Percentiles rank a stretch among this genome's conserved stretches.
phyloP scores from a whole-genome alignment of 2,329 filamentous ascomycete genomes.

The Pseudopyrenochaeta lycopersici region DNA sequence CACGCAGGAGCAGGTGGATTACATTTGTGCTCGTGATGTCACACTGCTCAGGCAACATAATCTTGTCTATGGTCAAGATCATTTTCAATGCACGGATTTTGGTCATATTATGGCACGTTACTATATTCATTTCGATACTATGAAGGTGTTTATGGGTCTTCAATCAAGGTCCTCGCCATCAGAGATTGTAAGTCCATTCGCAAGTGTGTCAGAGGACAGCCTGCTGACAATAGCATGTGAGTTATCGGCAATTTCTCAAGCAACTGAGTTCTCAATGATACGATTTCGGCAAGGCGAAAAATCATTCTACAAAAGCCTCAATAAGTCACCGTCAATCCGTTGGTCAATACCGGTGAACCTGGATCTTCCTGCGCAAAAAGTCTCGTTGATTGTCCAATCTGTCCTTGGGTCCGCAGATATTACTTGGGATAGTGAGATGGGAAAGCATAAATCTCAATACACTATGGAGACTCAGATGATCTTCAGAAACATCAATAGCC shows the following conservation, averaged over 20 bases:
- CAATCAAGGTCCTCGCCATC: slow-evolving; percentile 68
- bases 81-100: slow-evolving; percentile 72
- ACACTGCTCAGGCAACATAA: slow-evolving; percentile 67
- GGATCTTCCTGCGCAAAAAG: slow-evolving; percentile 73
- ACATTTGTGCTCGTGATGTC: slow-evolving; percentile 76
- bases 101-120: slow-evolving; percentile 85
- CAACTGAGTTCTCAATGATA: slow-evolving; percentile 76
- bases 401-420: slow-evolving; percentile 73
- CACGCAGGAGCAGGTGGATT: slow-evolving; percentile 71
- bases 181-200: slow-evolving; percentile 68
- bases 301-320: slow-evolving; percentile 74
- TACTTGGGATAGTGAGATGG: slow-evolving; percentile 61
- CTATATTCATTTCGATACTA: slow-evolving; percentile 81
- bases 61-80: slow-evolving; percentile 61
- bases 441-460: slow-evolving; percentile 65
- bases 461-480: slow-evolving; percentile 69
- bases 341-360: slow-evolving; percentile 76
- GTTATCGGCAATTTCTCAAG: slow-evolving; percentile 73
- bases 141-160: slow-evolving; percentile 74
- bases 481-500: slow-evolving; percentile 73
- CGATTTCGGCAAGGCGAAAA: slow-evolving; percentile 77
- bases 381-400: slow-evolving; percentile 79
- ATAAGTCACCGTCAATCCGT: slow-evolving; percentile 72
- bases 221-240: slow-evolving; percentile 44
- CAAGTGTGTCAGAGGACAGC: not conserved